Base-by-base conservation (phyloP, 257 asterid genomes). In the Gentiana straminea region DNA sequence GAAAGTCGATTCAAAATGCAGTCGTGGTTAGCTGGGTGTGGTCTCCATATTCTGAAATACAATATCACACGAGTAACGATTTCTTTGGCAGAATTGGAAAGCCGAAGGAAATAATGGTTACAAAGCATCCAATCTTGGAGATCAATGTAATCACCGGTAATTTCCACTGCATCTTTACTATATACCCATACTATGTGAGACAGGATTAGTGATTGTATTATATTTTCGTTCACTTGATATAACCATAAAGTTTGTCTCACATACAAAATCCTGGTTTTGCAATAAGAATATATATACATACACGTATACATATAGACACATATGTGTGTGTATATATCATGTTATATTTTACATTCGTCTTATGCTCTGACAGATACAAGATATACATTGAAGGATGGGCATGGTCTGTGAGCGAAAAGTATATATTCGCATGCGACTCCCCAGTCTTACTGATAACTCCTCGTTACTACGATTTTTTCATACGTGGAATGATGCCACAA, bases 321-420 rank as follows among this genome's bases (percentile, higher is more conserved):
- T 34, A 57, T 24, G 24, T 0, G 24, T 24, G 24, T 24, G 24
- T 7, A 13, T 56, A n/a, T 39, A 4, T 8, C 35, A 45, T 6
- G 13, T 8, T 33, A 33, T 8, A 13, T 52, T 41, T 46, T 6
- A 3, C 11, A 46, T 46, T 36, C 9, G 46, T 5, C 46, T 41
- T 41, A 41, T 5, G 46, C 9, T 51, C 46, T 37, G 65, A 47
- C 70, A 90, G 97, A 69, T 90, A 86, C 75, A 90, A 86, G 61
- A 90, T 90, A 3, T 90, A 84, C 35, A 80, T 90, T 39, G 97
- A 90, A 77, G 97, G 97, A 67, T 77, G 71, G 73, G 94, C 82
- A 2, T 86, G 96, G 94, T 86, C 97, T 0, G 96, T 84, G 57
- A 90, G 97, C 35, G 91, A 90, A 51, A 90, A 90, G 50, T 90